Base-by-base conservation (phyloP, 2,329 filamentous ascomycete species). In the Fonsecaea multimorphosa region DNA sequence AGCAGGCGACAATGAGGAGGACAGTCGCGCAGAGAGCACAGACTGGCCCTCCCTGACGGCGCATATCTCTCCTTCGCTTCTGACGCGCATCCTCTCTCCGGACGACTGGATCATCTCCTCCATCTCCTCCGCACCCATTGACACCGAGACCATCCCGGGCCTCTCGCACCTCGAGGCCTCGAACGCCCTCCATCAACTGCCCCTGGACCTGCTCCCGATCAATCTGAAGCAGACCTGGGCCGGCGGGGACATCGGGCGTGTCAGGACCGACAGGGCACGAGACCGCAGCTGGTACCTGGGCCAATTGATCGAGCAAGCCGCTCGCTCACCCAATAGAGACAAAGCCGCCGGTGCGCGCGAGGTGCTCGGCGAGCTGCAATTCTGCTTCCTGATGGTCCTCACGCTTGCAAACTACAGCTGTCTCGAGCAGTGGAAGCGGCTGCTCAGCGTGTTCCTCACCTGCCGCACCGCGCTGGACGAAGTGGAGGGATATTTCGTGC, bases 361-460 rank as follows among this genome's bases (percentile, higher is more conserved):
- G 49, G 59, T 84, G 1, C 73, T 89, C 14, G 87, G 86, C 16
- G 87, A 89, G 71, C 72, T 89, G 61, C 86, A 89, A 69, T 87
- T 89, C 71, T 82, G 81, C 34, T 89, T 89, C 70, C 75, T 89
- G 9, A 88, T 87, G 84, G 80, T 87, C 1, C 72, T 89, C 65
- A 87, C 86, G 4, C 78, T 89, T 68, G 87, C 87, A 78, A 89
- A 89, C 73, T 88, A 85, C 73, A 88, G 86, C 1, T 89, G 87
- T 71, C 76, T 89, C 2, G 86, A 89, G 73, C 87, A 89, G 73
- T 89, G 87, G 87, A 88, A 86, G 72, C 77, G 87, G 40, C 70
- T 89, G 11, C 75, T 89, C 9, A 77, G 77, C 1, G 75, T 89
- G 27, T 76, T 88, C 7, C 77, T 89, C 57, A 89, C 86, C 0